These are phyloP conservation scores for Candida nemodendra DNA, from an alignment of 805 yeast species.

Conservation along the genomic window DNA sequence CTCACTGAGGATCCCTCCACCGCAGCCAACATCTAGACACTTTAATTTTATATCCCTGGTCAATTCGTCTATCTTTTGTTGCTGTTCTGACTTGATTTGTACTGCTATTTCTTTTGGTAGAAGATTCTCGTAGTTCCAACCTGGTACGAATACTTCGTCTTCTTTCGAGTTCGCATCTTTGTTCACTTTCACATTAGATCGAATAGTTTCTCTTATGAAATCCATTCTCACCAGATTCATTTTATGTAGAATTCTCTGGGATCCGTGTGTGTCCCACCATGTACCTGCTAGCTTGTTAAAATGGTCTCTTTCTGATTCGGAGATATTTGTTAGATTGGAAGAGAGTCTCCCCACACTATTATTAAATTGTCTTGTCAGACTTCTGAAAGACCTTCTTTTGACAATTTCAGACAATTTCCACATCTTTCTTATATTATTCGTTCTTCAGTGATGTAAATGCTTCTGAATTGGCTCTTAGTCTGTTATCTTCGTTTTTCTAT, in stretches of 20 bases:
- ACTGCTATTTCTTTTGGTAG: slow-evolving; percentile 56
- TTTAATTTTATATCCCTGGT: slow-evolving; percentile 38
- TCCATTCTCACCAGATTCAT: slow-evolving; percentile 92
- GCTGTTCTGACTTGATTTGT: slow-evolving; percentile 51
- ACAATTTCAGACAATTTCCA: background rate
- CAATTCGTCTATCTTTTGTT: slow-evolving; percentile 40
- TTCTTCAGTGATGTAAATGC: no score
- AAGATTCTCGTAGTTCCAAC: slow-evolving; percentile 60
- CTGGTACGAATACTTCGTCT: slow-evolving; percentile 67
- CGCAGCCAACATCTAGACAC: slow-evolving; percentile 92
- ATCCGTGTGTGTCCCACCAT: slow-evolving; percentile 98
- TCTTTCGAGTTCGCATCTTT: slow-evolving; percentile 36
- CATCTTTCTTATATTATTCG: no score
- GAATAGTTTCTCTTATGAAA: slow-evolving; percentile 67
- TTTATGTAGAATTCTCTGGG: slow-evolving; percentile 90
- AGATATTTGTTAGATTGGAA: slow-evolving; percentile 36
- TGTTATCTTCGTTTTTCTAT: no score
- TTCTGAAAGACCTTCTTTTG: background rate
- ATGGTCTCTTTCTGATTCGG: slow-evolving; percentile 69
- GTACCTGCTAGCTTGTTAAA: slow-evolving; percentile 83
- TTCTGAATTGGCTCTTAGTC: no score
- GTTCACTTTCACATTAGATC: slow-evolving; percentile 43
- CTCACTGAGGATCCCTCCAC: slow-evolving; percentile 94
- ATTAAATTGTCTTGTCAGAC: background rate
- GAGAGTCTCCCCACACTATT: background rate